Evolutionary conservation across 331 rosid species (phyloP).

Genomic region (Quercus tomentella): DNA sequence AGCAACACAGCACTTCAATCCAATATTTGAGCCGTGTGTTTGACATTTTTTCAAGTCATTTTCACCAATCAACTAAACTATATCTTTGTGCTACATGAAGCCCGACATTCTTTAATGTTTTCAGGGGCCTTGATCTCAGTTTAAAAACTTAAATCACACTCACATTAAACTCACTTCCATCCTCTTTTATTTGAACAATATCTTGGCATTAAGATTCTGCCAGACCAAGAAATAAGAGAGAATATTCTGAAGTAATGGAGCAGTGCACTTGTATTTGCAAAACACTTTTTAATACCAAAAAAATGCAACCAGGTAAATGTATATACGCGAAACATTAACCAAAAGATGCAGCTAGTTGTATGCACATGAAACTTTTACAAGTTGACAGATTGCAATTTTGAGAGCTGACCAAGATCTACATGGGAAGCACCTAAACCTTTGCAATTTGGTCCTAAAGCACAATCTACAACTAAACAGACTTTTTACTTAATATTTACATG

Average conservation of each 20-base stretch:
- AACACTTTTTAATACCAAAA: neutral
- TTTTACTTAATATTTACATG: slow-evolving; percentile 34
- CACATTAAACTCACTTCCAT: too few relatives aligned
- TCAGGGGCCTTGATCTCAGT: too few relatives aligned
- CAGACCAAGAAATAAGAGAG: neutral
- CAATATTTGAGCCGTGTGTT: neutral
- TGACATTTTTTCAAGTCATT: neutral
- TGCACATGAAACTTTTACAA: slow-evolving; percentile 33
- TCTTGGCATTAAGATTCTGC: neutral
- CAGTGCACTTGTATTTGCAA: neutral
- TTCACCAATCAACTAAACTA: neutral
- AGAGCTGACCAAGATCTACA: slow-evolving; percentile 28
- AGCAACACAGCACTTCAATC: neutral
- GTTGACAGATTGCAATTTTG: slow-evolving; percentile 24
- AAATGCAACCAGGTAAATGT: neutral
- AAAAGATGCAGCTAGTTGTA: slow-evolving; percentile 8
- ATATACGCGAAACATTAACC: neutral
- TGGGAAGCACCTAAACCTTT: slow-evolving; percentile 30
- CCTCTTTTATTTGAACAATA: too few relatives aligned
- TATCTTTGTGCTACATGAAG: neutral
- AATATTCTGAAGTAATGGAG: neutral
- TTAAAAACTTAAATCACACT: too few relatives aligned
- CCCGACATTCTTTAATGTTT: too few relatives aligned
- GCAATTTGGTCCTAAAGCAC: slow-evolving; percentile 21
- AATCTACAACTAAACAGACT: slow-evolving; percentile 18